Conservation (phyloP, 495 filamentous ascomycete species). For the Penicillium odoratum region DNA sequence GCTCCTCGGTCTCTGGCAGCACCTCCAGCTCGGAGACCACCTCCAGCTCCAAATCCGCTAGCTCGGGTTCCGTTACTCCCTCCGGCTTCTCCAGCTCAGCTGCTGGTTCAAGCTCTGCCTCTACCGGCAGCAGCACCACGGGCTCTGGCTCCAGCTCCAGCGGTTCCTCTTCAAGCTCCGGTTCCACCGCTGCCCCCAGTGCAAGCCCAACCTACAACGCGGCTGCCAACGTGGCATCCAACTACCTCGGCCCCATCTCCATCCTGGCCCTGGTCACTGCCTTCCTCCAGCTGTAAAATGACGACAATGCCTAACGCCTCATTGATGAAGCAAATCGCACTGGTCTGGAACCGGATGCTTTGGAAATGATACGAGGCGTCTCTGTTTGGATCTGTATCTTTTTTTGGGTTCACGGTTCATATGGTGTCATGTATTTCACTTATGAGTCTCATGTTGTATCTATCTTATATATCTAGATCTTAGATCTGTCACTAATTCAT, state of each 20-base stretch:
- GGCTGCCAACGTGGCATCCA: slow-evolving; percentile 26
- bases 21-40: slow-evolving; percentile 17
- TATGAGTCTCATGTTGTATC: background rate
- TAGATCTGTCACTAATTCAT: background rate
- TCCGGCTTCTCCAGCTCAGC: slow-evolving; percentile 24
- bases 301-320: slow-evolving; percentile 24
- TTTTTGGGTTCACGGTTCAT: background rate
- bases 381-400: background rate
- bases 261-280: slow-evolving; percentile 36
- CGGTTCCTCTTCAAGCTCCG: slow-evolving; percentile 14
- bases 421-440: background rate
- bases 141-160: slow-evolving; percentile 15
- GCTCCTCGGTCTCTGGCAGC: slow-evolving; percentile 5
- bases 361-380: slow-evolving; percentile 14
- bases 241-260: slow-evolving; percentile 27
- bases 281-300: slow-evolving; percentile 38
- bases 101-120: slow-evolving; percentile 23
- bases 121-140: slow-evolving; percentile 13
- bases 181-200: slow-evolving; percentile 23
- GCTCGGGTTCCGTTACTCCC: slow-evolving; percentile 8
- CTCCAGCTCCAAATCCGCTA: slow-evolving; percentile 16
- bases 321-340: slow-evolving; percentile 18
- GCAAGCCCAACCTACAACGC: slow-evolving; percentile 26
- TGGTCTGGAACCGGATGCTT: slow-evolving; percentile 29
- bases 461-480: background rate